Evolutionary conservation across 139 green algal genomes (phyloP).

Genomic region (Volvox africanus): DNA sequence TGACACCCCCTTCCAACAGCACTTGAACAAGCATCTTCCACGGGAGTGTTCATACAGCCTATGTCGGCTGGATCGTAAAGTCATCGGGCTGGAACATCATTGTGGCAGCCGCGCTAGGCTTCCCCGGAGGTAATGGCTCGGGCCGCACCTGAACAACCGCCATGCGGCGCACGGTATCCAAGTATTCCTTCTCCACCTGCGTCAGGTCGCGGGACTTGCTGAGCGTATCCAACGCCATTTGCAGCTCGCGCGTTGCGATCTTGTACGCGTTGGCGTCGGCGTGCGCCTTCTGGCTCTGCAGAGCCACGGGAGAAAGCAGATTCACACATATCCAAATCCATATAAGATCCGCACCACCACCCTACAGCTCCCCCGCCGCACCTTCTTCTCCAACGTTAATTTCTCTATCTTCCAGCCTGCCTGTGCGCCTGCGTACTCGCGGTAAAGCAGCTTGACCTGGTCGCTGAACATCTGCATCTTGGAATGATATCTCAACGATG

Average conservation of each 20-base stretch:
- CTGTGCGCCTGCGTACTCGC: slow-evolving; percentile 59
- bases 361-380: neutral
- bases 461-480: slow-evolving; percentile 62
- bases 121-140: no score
- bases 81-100: no score
- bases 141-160: slow-evolving; percentile 69
- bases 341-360: neutral
- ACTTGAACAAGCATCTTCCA: no score
- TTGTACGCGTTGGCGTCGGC: slow-evolving; percentile 59
- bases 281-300: slow-evolving; percentile 53
- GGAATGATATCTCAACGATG: slow-evolving; percentile 54
- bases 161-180: slow-evolving; percentile 69
- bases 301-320: neutral
- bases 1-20: no score
- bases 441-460: slow-evolving; percentile 72
- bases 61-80: no score
- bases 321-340: neutral
- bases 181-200: slow-evolving; percentile 63
- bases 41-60: no score
- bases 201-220: slow-evolving; percentile 25
- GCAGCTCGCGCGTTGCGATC: slow-evolving; percentile 53
- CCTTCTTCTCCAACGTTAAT: slow-evolving; percentile 61
- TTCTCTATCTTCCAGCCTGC: slow-evolving; percentile 61
- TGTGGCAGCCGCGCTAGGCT: no score
- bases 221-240: slow-evolving; percentile 54